Conservation (phyloP, 176 grass and related monocot species). For the Musa schizocarpa region DNA sequence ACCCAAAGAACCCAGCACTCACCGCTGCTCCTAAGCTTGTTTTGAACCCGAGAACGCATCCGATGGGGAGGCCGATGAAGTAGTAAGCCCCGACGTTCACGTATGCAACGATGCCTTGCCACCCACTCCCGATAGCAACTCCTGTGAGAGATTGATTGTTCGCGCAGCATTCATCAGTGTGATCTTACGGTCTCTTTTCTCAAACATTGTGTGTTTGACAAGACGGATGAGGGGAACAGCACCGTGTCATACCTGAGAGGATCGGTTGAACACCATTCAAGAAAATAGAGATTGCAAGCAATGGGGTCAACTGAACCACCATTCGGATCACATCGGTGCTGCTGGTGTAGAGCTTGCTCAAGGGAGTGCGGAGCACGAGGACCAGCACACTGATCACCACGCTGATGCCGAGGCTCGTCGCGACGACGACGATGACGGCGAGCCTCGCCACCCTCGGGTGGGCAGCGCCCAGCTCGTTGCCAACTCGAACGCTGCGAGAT, state of each 20-base stretch:
- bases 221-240: too few relatives aligned
- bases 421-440: constrained; percentile 47
- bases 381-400: constrained; percentile 44
- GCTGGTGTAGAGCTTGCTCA: constrained; percentile 65
- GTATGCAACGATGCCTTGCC: constrained; percentile 72
- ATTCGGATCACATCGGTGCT: constrained; percentile 35
- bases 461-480: constrained; percentile 69
- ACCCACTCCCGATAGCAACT: constrained; percentile 74
- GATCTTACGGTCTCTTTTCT: too few relatives aligned
- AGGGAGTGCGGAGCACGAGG: constrained; percentile 40
- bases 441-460: constrained; percentile 58
- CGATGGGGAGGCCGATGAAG: constrained; percentile 62
- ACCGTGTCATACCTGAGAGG: constrained; percentile 42
- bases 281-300: constrained; percentile 73
- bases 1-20: not conserved
- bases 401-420: constrained; percentile 45
- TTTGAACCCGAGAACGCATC: constrained; percentile 60
- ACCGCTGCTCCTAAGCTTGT: constrained; percentile 49
- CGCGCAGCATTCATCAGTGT: too few relatives aligned
- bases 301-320: constrained; percentile 35
- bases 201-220: too few relatives aligned
- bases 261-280: constrained; percentile 89
- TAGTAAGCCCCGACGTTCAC: constrained; percentile 77
- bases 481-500: constrained; percentile 41
- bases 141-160: constrained; percentile 22